phyloP scores from a whole-genome alignment of 2,329 filamentous ascomycete species.

The Aurifilum marmelostoma region DNA sequence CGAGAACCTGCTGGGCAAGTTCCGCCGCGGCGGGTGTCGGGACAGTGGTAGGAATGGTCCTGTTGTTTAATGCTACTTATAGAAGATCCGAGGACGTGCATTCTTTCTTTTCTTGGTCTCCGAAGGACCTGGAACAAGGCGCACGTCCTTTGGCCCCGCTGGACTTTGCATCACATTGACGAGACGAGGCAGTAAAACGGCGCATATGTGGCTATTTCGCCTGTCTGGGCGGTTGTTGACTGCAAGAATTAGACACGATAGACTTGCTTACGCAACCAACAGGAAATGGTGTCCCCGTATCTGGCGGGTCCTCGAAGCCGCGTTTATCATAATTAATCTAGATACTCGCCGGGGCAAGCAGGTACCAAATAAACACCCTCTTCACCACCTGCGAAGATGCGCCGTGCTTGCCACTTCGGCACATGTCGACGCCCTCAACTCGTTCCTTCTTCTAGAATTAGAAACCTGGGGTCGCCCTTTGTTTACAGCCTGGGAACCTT shows the following conservation, averaged over 20 bases:
- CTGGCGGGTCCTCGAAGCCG: background rate
- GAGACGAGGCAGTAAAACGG: background rate
- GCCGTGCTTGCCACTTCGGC: background rate
- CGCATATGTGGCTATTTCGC: background rate
- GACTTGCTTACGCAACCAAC: background rate
- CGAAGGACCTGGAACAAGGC: background rate
- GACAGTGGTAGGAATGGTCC: background rate
- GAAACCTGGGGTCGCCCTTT: background rate
- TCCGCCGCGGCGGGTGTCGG: constrained; percentile 43
- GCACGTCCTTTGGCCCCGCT: background rate
- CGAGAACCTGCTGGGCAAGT: constrained; percentile 50
- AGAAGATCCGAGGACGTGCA: background rate
- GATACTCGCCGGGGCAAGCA: background rate
- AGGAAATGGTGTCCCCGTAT: background rate
- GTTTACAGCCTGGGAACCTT: background rate
- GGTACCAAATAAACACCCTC: background rate
- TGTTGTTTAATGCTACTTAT: background rate
- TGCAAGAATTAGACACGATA: constrained; percentile 8
- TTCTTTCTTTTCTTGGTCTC: background rate
- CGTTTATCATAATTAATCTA: background rate
- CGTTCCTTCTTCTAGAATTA: background rate
- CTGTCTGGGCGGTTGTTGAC: background rate
- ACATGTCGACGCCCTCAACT: background rate
- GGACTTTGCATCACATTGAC: background rate
- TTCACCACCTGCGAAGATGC: background rate